Base-by-base conservation (phyloP, 176 grass and related monocot species). In the Carex cristatella region DNA sequence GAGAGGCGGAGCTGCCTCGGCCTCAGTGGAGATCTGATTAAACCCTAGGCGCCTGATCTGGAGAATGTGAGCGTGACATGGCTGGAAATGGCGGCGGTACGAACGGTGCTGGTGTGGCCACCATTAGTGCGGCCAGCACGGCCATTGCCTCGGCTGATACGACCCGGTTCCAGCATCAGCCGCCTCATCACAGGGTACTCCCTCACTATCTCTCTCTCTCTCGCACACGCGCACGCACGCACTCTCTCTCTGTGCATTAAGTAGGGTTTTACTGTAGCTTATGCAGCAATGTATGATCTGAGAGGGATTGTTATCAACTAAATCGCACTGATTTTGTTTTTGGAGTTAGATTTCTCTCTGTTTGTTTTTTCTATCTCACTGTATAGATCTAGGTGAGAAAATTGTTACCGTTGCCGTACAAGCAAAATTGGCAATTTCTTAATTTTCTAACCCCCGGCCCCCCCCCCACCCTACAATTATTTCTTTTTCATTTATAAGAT, bases 121-220 rank as follows among this genome's bases (percentile, higher is more conserved):
- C 88, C 74, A 88, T 94, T 79, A 92, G 87, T 71, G 90, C 90
- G 65, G 90, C 92, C 0, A 88, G 89, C 64, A 84, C 86, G 58
- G 87, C 83, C 83, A 88, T 81, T 83, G 90, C 86, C 68, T 86
- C 90, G 12, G 87, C 88, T 28, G 86, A 90, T 32, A 79, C 88
- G 65, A 92, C 64, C 10, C 38, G 88, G 83, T 92, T 92, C 88
- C 88, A 83, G 38, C 87, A 80, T 79, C 92, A 90, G 13, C 88
- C 59, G 65, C 85, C 75, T 10, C 88, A 90, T 69, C 79, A 90
- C 65, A 92, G 84, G 86, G 92, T 94, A 92, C 61, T 77, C 78
- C 81, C 81, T 77, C 81, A 83, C 55, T 72, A 61, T 84, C 74
- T 82, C 72, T 74, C 61, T 55, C 83, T 65, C 77, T 0, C 48